phyloP scores from a whole-genome alignment of 2,329 filamentous ascomycete species.

The Curvularia sp. region DNA sequence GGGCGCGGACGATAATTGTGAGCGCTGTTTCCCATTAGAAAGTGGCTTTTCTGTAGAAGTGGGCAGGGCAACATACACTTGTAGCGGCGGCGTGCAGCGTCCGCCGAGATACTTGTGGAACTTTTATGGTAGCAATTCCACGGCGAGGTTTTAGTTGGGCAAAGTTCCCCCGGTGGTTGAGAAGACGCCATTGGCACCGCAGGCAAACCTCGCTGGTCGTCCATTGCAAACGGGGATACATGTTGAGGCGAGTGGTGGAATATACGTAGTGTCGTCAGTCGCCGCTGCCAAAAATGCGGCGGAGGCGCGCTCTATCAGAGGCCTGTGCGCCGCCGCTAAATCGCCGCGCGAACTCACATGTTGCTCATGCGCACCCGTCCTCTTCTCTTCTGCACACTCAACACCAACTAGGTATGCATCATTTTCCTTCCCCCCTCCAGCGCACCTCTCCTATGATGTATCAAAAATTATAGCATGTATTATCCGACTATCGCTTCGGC shows the following conservation, averaged over 20 bases:
- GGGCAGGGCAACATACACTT: constrained; percentile 22
- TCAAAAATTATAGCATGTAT: constrained; percentile 58
- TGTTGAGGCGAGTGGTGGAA: constrained; percentile 14
- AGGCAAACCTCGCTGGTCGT: constrained; percentile 30
- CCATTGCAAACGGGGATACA: constrained; percentile 28
- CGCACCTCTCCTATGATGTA: constrained; percentile 43
- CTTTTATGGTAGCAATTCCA: constrained; percentile 18
- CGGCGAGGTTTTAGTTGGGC: constrained; percentile 9
- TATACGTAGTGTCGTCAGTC: constrained; percentile 22
- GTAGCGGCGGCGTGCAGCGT: constrained; percentile 33
- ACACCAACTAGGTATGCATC: constrained; percentile 29
- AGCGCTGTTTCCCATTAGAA: constrained; percentile 28
- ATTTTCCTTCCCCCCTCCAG: background rate
- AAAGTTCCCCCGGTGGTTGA: constrained; percentile 10
- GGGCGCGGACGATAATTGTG: constrained; percentile 17
- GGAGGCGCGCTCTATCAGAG: constrained; percentile 24
- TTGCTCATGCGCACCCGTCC: constrained; percentile 16
- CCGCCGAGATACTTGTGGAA: constrained; percentile 23
- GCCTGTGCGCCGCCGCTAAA: constrained; percentile 28
- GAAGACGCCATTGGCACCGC: constrained; percentile 37
- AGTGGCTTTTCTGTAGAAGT: background rate
- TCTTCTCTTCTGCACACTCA: constrained; percentile 20
- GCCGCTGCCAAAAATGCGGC: constrained; percentile 15
- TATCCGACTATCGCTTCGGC: constrained; percentile 52
- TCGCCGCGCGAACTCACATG: constrained; percentile 30